Evolutionary conservation across 2,329 filamentous ascomycete genomes (phyloP), one percentile per base, ranked within the genome.

Genomic region (Magnaporthiopsis incrustans): DNA sequence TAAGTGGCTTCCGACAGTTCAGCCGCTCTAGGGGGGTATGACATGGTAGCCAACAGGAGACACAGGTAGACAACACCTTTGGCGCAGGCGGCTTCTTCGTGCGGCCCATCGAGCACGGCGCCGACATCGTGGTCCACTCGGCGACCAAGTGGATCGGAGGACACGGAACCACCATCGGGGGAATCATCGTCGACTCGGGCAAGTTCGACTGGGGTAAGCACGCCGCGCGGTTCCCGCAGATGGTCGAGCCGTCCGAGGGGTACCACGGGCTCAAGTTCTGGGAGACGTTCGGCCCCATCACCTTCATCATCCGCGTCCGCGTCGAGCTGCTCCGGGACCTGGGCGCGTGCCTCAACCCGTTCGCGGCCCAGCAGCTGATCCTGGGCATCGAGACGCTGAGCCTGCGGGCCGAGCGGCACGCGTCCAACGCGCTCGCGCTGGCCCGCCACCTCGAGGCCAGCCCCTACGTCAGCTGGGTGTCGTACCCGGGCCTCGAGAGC

Each of bases 111-210:
- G 88, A 93, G 30, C 90, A 96, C 76, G 93, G 93, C 64, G 93
- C 91, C 67, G 93, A 97, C 73, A 97, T 97, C 66, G 89, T 97
- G 63, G 91, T 97, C 30, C 92, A 97, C 82, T 95, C 90, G 56
- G 92, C 92, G 14, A 97, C 93, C 65, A 97, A 97, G 78, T 97
- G 93, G 93, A 97, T 98, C 67, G 93, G 93, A 65, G 93, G 93
- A 57, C 94, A 98, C 76, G 94, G 93, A 66, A 96, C 93, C 57
- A 97, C 93, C 32, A 90, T 97, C 69, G 93, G 84, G 65, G 93
- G 93, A 66, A 84, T 97, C 58, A 84, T 97, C 44, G 81, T 97
- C 68, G 93, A 97, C 79, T 86, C 88, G 69, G 93, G 93, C 71
- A 95, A 92, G 75, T 98, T 97, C 74, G 89, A 96, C 81, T 98